phyloP scores from a whole-genome alignment of 176 grass and related monocot species.

The Dendrocalamus sinicus region DNA sequence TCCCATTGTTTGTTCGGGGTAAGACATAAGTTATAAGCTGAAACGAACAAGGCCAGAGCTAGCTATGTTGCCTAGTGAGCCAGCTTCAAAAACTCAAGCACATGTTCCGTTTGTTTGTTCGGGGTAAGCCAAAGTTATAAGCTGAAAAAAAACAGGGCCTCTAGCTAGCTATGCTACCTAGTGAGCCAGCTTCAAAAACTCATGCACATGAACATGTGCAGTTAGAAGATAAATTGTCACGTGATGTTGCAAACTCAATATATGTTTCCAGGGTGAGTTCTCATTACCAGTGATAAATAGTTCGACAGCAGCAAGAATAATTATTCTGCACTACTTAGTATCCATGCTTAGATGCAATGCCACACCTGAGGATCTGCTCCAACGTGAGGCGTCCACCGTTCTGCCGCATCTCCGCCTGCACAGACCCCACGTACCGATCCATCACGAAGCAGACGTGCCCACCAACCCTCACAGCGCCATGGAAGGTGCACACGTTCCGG shows the following conservation, averaged over 20 bases:
- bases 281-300: not conserved
- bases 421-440: conserved; percentile 76
- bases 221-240: not conserved
- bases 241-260: not conserved
- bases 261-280: not conserved
- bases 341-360: conserved; percentile 40
- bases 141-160: too few species aligned
- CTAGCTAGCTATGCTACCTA: conserved; percentile 14
- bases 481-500: conserved; percentile 77
- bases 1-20: too few species aligned
- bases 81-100: too few species aligned
- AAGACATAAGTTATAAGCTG: too few species aligned
- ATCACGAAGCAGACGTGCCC: conserved; percentile 87
- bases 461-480: conserved; percentile 66
- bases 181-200: not conserved
- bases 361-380: conserved; percentile 97
- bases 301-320: not conserved
- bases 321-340: not conserved
- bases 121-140: too few species aligned
- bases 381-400: conserved; percentile 93
- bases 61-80: too few species aligned
- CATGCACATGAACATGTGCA: not conserved
- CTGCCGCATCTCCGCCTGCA: conserved; percentile 90
- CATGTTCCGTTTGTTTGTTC: too few species aligned
- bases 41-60: too few species aligned